Base-by-base conservation (phyloP, 257 asterid genomes). In the Capsicum pubescens region DNA sequence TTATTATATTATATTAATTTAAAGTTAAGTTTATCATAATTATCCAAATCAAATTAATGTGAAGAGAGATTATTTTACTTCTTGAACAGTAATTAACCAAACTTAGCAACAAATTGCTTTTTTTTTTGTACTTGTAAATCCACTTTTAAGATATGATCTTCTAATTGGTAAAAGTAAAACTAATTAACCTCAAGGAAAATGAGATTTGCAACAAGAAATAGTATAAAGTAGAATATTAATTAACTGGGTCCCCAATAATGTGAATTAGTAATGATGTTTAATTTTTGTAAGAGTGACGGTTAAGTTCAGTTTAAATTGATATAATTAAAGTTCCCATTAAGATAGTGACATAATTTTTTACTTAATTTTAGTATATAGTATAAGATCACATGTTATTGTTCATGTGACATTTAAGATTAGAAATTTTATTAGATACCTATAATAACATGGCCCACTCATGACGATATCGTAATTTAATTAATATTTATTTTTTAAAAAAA, bases 251-350 rank as follows among this genome's bases (percentile, higher is more conserved):
- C 42, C 13, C 13, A 21, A 13, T 76, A 76, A 76, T 76, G 21
- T 76, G 46, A 52, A 52, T 32, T 72, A 13, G 21, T 14, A 76
- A 76, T 3, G 19, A 76, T 13, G 63, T 0, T 50, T 69, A 69
- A 13, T 16, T 52, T 76, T 63, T 52, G 81, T 7, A 52, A 52
- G 81, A 52, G 81, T 52, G 48, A 50, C 81, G 81, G 63, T 76
- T 76, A 52, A 76, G 63, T 32, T 76, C 48, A 76, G 63, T 76
- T 52, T 7, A 21, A 55, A 14, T 76, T 52, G 26, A 52, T 21
- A 76, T 52, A 76, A 76, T 76, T 76, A 76, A 76, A 63, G 58
- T 76, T 76, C 48, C 48, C 60, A 52, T 21, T 35, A 12, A 21
- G 81, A 76, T 76, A 52, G 19, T 14, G 63, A 19, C 26, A 12